Evolutionary conservation across 2,329 filamentous ascomycete genomes (phyloP).

Genomic region (Microdochium nivale): DNA sequence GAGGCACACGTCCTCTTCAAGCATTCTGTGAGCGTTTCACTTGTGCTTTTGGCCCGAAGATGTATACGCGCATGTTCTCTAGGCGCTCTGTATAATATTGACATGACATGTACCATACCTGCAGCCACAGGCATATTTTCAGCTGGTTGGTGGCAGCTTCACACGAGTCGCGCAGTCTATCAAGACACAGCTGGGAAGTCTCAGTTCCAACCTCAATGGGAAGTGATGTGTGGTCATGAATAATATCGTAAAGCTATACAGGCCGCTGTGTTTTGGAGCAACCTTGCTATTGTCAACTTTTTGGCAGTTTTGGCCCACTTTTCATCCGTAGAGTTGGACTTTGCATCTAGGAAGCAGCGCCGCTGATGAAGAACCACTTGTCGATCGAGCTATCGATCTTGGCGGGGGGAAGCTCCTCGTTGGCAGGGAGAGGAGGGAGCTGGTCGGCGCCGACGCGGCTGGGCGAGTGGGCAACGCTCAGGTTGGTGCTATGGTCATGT

Average conservation of each 20-base stretch:
- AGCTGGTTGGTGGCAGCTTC: not conserved
- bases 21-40: slow-evolving; percentile 2
- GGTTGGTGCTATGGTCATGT: slow-evolving; percentile 60
- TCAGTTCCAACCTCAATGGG: no score
- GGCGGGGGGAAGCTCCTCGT: slow-evolving; percentile 73
- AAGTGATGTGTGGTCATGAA: no score
- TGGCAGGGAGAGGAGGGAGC: slow-evolving; percentile 66
- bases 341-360: slow-evolving; percentile 67
- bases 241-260: no score
- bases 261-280: no score
- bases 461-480: slow-evolving; percentile 63
- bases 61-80: no score
- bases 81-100: not conserved
- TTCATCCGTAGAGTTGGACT: not conserved
- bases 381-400: slow-evolving; percentile 95
- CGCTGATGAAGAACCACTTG: slow-evolving; percentile 99
- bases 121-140: slow-evolving; percentile 1
- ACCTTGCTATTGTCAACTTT: not conserved
- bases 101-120: slow-evolving; percentile 1
- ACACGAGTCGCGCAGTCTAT: not conserved
- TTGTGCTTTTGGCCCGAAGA: slow-evolving; percentile 2
- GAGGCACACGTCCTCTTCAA: not conserved
- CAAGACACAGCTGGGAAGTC: no score
- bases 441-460: slow-evolving; percentile 61
- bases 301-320: not conserved